Evolutionary conservation across 169 alveolate species (phyloP).

Genomic region (Plasmodium falciparum): DNA sequence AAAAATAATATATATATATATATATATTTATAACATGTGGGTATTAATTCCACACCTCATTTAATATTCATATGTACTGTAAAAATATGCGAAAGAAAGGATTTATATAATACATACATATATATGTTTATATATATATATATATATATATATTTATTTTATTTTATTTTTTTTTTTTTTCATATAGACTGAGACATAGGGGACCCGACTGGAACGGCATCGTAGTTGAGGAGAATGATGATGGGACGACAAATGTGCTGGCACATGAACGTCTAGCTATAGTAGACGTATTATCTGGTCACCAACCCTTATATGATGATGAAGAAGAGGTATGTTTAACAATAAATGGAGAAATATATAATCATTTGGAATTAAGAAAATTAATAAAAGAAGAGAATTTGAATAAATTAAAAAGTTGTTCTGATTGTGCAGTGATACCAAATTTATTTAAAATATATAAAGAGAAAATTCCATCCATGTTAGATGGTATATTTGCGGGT

Average conservation of each 20-base stretch:
- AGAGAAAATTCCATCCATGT: constrained; percentile 57
- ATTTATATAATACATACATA: neutral
- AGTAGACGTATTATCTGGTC: constrained; percentile 80
- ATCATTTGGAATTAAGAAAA: constrained; percentile 72
- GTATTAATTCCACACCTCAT: too few species aligned
- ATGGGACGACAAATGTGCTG: constrained; percentile 73
- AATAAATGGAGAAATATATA: constrained; percentile 83
- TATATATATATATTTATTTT: neutral
- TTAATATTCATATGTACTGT: too few species aligned
- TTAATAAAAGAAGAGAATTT: constrained; percentile 9
- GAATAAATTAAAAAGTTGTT: constrained; percentile 19
- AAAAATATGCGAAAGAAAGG: neutral
- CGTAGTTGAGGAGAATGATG: constrained; percentile 48
- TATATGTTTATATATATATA: neutral
- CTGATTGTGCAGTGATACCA: constrained; percentile 74
- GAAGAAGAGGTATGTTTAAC: constrained; percentile 72
- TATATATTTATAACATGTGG: too few species aligned
- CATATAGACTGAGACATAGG: constrained; percentile 79
- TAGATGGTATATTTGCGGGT: constrained; percentile 65
- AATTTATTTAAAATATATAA: constrained; percentile 37
- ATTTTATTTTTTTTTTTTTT: neutral
- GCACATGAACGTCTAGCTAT: constrained; percentile 85
- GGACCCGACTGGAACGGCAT: constrained; percentile 87
- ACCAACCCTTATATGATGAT: constrained; percentile 79
- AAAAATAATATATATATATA: too few species aligned